Base-by-base conservation (phyloP, 1,139 yeast genomes). In the Yamadazyma mexicana region DNA sequence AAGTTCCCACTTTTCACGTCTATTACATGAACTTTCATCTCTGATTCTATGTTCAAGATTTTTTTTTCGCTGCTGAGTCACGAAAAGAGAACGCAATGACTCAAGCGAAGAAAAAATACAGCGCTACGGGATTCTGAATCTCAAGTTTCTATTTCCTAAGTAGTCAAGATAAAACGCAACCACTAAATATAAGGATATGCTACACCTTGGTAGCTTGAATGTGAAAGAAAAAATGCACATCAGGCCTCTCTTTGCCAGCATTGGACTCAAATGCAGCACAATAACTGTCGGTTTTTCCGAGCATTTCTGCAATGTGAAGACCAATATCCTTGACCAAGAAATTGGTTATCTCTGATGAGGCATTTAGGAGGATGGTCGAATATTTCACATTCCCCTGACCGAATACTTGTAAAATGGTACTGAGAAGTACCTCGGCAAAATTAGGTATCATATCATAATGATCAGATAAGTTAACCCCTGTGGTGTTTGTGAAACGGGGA, bases 1-100 rank as follows among this genome's bases (percentile, higher is more conserved):
- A 92, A 68, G 58, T 92, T 92, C 4, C 98, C 98, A 59, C 96
- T 87, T 58, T 88, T 89, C n/a, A 91, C 94, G 56, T 94, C 98
- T 40, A 92, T 83, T 34, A 92, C 81, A 24, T 54, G 48, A 12
- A 56, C 37, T 64, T 63, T 65, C 38, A 29, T 34, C 17, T 22
- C 11, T 28, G 16, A 12, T 10, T 12, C 16, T 27, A 14, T 4
- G 5, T 17, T 14, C n/a, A n/a, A n/a, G n/a, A 7, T 27, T 27
- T 12, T 15, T 27, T 28, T 16, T 28, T 28, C 16, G 4, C n/a
- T 7, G 12, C 9, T 28, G 15, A 16, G 12, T 14, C 31, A 28
- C 9, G n/a, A 28, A 16, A 15, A 3, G 11, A 12, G 17, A 15
- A 25, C 11, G 9, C 8, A 5, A 10, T 4, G n/a, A 24, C 9